phyloP scores from a whole-genome alignment of 78 protist genomes.

The Cavenderia fasciculata region DNA sequence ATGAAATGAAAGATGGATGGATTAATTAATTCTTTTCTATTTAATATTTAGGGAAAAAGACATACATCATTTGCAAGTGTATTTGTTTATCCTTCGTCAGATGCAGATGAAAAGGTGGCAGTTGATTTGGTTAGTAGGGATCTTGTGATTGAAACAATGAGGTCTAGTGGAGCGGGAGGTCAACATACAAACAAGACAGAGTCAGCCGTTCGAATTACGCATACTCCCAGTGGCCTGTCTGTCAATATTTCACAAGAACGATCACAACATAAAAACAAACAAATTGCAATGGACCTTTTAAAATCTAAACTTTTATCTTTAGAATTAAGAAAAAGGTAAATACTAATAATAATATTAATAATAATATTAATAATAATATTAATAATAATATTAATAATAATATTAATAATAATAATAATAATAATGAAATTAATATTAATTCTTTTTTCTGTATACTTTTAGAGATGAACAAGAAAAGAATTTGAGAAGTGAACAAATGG shows the following conservation, averaged over 20 bases:
- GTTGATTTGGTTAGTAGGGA: constrained; percentile 31
- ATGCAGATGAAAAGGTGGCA: neutral
- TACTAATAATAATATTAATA: neutral
- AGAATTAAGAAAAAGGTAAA: constrained; percentile 39
- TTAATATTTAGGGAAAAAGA: constrained; percentile 56
- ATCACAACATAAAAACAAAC: constrained; percentile 74
- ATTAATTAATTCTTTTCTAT: neutral
- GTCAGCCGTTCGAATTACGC: constrained; percentile 91
- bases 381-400: neutral
- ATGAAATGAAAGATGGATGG: neutral
- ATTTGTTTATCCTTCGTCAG: constrained; percentile 40
- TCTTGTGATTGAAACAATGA: constrained; percentile 65
- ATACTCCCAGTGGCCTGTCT: constrained; percentile 92
- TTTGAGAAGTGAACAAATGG: constrained; percentile 35
- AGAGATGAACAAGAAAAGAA: constrained; percentile 10
- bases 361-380: neutral
- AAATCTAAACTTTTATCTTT: constrained; percentile 21
- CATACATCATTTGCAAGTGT: constrained; percentile 76
- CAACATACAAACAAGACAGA: constrained; percentile 95
- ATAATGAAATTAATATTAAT: neutral
- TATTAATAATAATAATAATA: neutral
- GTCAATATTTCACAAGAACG: constrained; percentile 42
- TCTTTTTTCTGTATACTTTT: neutral
- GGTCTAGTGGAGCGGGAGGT: constrained; percentile 93
- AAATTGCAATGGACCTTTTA: constrained; percentile 28